Evolutionary conservation across 352 stramenopile species (phyloP), one percentile per base, ranked within the genome.

Genomic region (Pelagophyceae sp.): DNA sequence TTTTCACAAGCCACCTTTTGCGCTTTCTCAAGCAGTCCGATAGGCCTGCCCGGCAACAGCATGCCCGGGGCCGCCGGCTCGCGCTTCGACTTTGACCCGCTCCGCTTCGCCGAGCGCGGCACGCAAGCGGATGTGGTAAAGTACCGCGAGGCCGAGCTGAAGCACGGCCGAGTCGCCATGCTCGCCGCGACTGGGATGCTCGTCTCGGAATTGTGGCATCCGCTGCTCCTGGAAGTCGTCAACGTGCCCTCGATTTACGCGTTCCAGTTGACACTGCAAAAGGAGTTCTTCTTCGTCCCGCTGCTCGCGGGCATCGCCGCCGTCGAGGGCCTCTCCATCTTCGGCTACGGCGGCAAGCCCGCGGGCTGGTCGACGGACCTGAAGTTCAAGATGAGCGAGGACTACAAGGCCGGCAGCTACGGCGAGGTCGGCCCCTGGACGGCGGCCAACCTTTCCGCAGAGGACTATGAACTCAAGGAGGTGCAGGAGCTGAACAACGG

Each of bases 101-200:
- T 93, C 63, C 85, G 87, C 78, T 85, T 94, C 71, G 92, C 88
- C 38, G 86, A 87, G 75, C 91, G 91, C 78, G 83, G 17, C 17
- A 91, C 76, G 88, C 87, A 37, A 81, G 92, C 76, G 86, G 88
- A 78, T 87, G 92, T 38, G 89, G 93, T 78, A 86, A 92, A 84
- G 40, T 94, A 94, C 86, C 85, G 87, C 51, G 86, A 91, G 79
- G 87, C 85, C 50, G 86, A 91, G 80, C 76, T 91, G 79, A 91
- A 91, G 81, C 87, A 91, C 74, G 82, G 78, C 76, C 86, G 86
- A 79, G 76, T 91, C 77, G n/a, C n/a, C n/a, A n/a, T n/a, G n/a
- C n/a, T n/a, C n/a, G n/a, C n/a, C n/a, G n/a, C n/a, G n/a, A n/a
- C 77, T 61, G 85, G 87, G 51, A 84, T 90, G 63, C 76, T 90